These are phyloP conservation scores for Paramecium octaurelia DNA, from an alignment of 73 alveolate genomes.

Conservation along the genomic window DNA sequence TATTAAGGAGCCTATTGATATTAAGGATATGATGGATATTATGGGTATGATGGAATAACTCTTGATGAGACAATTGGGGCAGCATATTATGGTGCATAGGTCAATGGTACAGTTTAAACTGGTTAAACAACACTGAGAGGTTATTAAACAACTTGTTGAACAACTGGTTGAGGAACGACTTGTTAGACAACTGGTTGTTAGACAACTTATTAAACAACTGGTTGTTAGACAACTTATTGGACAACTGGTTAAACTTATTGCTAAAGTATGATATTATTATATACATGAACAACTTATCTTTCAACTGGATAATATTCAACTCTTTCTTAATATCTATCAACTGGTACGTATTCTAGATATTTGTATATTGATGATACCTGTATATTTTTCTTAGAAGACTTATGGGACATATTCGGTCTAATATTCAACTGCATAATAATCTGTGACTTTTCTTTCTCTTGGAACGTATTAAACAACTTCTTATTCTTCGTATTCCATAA, in stretches of 20 bases:
- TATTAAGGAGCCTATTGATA: not conserved
- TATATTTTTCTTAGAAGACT: slow-evolving; percentile 60
- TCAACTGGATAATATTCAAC: slow-evolving; percentile 63
- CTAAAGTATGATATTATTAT: not conserved
- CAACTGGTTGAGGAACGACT: not conserved
- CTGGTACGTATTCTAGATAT: slow-evolving; percentile 53
- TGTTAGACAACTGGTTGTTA: slow-evolving; percentile 23
- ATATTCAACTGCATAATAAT: slow-evolving; percentile 63
- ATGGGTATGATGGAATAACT: slow-evolving; percentile 24
- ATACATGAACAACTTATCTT: slow-evolving; percentile 55
- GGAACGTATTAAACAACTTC: slow-evolving; percentile 59
- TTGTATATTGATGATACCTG: not conserved
- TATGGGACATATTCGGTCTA: slow-evolving; percentile 56
- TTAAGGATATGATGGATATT: not conserved
- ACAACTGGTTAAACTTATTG: slow-evolving; percentile 19
- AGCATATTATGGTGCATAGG: slow-evolving; percentile 1
- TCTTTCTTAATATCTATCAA: slow-evolving; percentile 62
- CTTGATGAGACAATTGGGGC: slow-evolving; percentile 22
- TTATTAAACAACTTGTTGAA: not conserved
- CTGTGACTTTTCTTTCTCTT: slow-evolving; percentile 57
- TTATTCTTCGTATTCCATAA: slow-evolving; percentile 53
- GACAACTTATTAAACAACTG: not conserved
- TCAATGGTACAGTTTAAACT: not conserved
- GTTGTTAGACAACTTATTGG: slow-evolving; percentile 21
- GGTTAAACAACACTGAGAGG: slow-evolving; percentile 10